These are phyloP conservation scores for Pleurotus pulmonarius DNA, from an alignment of 768 basidiomycete species.

Conservation along the genomic window DNA sequence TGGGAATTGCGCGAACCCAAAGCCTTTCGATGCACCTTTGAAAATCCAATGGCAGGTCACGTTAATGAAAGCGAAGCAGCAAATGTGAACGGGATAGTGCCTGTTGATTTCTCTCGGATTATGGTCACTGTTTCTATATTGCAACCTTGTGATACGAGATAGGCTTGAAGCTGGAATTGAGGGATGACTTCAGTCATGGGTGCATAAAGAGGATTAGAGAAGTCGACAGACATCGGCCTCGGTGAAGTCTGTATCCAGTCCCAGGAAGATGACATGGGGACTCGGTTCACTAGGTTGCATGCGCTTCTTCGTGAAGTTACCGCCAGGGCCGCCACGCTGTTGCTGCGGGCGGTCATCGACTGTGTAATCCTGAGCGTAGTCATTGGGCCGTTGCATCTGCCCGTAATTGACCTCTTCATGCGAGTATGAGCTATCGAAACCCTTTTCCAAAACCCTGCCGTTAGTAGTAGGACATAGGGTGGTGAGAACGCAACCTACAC, in stretches of 20 bases:
- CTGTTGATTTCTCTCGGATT: slow-evolving; percentile 94
- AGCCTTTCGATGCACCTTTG: slow-evolving; percentile 91
- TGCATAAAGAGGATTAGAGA: slow-evolving; percentile 25
- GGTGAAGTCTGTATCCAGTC: slow-evolving; percentile 86
- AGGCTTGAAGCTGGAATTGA: slow-evolving; percentile 69
- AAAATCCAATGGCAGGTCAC: slow-evolving; percentile 57
- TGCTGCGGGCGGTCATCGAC: slow-evolving; percentile 48
- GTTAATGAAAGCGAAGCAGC: slow-evolving; percentile 70
- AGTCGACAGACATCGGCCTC: slow-evolving; percentile 83
- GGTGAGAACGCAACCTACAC: slow-evolving; percentile 40
- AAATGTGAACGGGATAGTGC: slow-evolving; percentile 82
- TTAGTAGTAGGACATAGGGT: slow-evolving; percentile 10
- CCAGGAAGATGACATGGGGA: slow-evolving; percentile 93
- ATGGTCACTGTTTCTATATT: slow-evolving; percentile 87
- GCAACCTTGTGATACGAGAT: slow-evolving; percentile 68
- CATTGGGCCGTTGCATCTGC: slow-evolving; percentile 27
- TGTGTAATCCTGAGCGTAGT: slow-evolving; percentile 42
- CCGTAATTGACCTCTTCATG: slow-evolving; percentile 36
- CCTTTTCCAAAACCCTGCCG: slow-evolving; percentile 32
- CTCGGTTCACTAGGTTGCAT: slow-evolving; percentile 82
- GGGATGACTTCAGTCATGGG: slow-evolving; percentile 32
- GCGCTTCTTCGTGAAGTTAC: slow-evolving; percentile 62
- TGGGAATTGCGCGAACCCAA: slow-evolving; percentile 95
- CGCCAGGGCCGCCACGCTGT: slow-evolving; percentile 35
- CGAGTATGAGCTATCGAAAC: slow-evolving; percentile 43